phyloP scores from a whole-genome alignment of 805 yeast species.

The Monosporozyma aerobia region DNA sequence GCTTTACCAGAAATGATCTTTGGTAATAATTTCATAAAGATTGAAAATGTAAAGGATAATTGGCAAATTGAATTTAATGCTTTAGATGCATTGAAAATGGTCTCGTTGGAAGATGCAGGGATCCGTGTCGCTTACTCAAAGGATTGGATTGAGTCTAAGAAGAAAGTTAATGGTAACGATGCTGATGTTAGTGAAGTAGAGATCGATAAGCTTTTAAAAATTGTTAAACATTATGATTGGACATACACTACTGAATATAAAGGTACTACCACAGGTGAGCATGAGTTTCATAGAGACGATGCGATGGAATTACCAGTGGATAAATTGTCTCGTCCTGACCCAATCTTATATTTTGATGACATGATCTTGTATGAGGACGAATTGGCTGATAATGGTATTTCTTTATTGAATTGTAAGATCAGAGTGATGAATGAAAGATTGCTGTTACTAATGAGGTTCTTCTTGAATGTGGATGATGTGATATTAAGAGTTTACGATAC shows the following conservation, averaged over 20 bases:
- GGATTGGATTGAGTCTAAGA: constrained; percentile 56
- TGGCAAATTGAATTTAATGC: constrained; percentile 62
- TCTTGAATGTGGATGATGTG: constrained; percentile 84
- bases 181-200: constrained; percentile 17
- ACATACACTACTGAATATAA: constrained; percentile 76
- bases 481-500: constrained; percentile 77
- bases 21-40: constrained; percentile 63
- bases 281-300: constrained; percentile 20
- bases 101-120: constrained; percentile 42
- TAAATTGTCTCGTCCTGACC: constrained; percentile 64
- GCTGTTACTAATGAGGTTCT: constrained; percentile 65
- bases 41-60: constrained; percentile 34
- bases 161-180: constrained; percentile 24
- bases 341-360: constrained; percentile 83
- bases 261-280: constrained; percentile 39
- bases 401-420: constrained; percentile 65
- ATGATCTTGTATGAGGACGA: constrained; percentile 88
- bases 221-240: constrained; percentile 90
- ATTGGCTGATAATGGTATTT: constrained; percentile 90
- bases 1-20: constrained; percentile 98
- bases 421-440: constrained; percentile 83
- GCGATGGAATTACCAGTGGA: constrained; percentile 53
- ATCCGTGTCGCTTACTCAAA: constrained; percentile 77
- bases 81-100: constrained; percentile 54
- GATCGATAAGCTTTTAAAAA: constrained; percentile 40